Evolutionary conservation across 1,284 basidiomycete genomes (phyloP).

Genomic region (Trichosporon sp.): DNA sequence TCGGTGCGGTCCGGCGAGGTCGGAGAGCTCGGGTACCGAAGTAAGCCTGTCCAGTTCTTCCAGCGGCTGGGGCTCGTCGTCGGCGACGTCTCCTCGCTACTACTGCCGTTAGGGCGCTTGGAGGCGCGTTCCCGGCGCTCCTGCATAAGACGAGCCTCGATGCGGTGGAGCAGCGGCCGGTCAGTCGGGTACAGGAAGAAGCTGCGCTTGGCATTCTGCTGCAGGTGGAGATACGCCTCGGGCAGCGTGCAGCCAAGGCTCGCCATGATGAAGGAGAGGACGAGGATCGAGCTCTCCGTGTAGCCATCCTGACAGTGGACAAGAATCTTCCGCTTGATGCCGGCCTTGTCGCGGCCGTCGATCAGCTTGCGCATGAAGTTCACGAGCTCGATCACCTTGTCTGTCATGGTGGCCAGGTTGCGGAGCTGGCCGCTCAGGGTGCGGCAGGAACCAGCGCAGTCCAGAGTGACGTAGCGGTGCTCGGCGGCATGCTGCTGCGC

Average conservation of each 20-base stretch:
- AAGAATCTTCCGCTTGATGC: constrained; percentile 40
- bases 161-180: constrained; percentile 65
- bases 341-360: constrained; percentile 38
- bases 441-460: constrained; percentile 45
- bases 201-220: constrained; percentile 56
- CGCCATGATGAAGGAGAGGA: constrained; percentile 83
- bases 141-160: constrained; percentile 60
- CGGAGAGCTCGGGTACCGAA: constrained; percentile 7
- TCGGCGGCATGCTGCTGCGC: constrained; percentile 22
- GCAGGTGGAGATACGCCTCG: constrained; percentile 73
- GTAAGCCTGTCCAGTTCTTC: constrained; percentile 33
- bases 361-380: constrained; percentile 43
- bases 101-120: constrained; percentile 17
- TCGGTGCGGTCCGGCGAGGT: neutral
- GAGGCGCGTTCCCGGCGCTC: constrained; percentile 37
- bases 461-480: constrained; percentile 40
- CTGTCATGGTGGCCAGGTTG: constrained; percentile 39
- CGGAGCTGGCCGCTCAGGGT: constrained; percentile 42
- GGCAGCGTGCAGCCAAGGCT: constrained; percentile 64
- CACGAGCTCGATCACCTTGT: constrained; percentile 44
- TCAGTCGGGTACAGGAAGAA: constrained; percentile 92
- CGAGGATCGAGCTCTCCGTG: constrained; percentile 86
- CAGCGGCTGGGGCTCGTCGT: constrained; percentile 21
- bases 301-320: constrained; percentile 52
- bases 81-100: constrained; percentile 11